Evolutionary conservation across 1,284 basidiomycete species (phyloP).

Genomic region (Cystobasidium slooffiae): DNA sequence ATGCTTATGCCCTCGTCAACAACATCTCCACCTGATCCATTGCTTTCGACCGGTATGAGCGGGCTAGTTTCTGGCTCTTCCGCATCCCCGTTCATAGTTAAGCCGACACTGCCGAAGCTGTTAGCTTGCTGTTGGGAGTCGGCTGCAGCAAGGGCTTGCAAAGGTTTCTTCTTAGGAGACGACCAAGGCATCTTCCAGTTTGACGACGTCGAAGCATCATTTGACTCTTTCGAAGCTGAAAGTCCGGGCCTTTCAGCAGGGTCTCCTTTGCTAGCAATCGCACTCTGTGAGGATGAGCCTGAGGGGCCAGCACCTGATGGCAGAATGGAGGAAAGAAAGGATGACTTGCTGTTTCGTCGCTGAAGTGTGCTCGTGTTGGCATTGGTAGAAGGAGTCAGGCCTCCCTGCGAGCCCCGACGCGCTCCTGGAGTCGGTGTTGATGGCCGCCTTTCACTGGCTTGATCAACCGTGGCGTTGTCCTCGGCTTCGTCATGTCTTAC

Average conservation of each 20-base stretch:
- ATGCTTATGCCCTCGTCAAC: slow-evolving; percentile 45
- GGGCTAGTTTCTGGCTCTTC: neutral
- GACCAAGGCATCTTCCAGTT: slow-evolving; percentile 23
- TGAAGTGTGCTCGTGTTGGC: neutral
- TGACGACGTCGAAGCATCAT: neutral
- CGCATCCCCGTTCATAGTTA: slow-evolving; percentile 16
- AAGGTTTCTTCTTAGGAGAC: slow-evolving; percentile 15
- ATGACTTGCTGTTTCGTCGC: neutral
- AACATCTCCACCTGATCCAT: slow-evolving; percentile 4
- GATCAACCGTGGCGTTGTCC: slow-evolving; percentile 2
- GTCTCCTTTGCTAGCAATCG: slow-evolving; percentile 3
- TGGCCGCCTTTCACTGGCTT: slow-evolving; percentile 1
- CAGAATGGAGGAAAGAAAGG: slow-evolving; percentile 5
- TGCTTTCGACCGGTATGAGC: neutral
- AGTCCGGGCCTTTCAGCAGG: neutral
- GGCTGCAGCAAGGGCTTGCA: neutral
- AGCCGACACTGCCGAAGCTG: slow-evolving; percentile 8
- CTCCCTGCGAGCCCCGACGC: neutral
- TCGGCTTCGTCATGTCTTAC: neutral
- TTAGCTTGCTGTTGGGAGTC: neutral
- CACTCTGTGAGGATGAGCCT: neutral
- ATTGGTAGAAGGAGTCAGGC: neutral
- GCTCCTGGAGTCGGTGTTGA: slow-evolving; percentile 13
- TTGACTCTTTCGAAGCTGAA: neutral
- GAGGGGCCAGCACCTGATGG: slow-evolving; percentile 3